Percentiles rank a stretch among this genome's conserved stretches.
phyloP scores from a whole-genome alignment of 257 asterid genomes.

The Solanum pinnatisectum region DNA sequence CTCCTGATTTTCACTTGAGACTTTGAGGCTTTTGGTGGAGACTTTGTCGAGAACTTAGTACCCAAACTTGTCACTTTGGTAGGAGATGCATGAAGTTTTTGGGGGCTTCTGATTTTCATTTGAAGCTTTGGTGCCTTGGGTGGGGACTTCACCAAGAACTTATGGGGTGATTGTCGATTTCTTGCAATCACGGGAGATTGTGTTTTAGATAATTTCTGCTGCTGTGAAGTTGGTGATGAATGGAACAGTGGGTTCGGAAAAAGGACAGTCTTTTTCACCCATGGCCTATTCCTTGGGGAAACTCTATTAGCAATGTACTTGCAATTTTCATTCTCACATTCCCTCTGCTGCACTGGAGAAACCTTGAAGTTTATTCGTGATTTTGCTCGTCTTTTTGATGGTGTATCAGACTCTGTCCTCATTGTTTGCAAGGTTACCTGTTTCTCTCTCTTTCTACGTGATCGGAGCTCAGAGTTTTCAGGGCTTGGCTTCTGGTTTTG shows the following conservation, averaged over 20 bases:
- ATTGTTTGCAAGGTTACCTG: slow-evolving; percentile 27
- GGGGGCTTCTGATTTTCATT: slow-evolving; percentile 40
- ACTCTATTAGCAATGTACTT: slow-evolving; percentile 65
- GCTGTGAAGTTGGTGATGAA: slow-evolving; percentile 45
- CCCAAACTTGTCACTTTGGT: slow-evolving; percentile 2
- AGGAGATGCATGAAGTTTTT: slow-evolving; percentile 27
- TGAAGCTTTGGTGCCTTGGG: slow-evolving; percentile 23
- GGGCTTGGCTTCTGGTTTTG: slow-evolving; percentile 23
- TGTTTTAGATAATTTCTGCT: slow-evolving; percentile 41
- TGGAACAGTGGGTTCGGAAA: slow-evolving; percentile 79
- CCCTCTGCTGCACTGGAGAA: slow-evolving; percentile 31
- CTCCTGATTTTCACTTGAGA: slow-evolving; percentile 45
- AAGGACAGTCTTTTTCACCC: slow-evolving; percentile 76
- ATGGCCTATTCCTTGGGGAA: slow-evolving; percentile 76
- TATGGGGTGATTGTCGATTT: slow-evolving; percentile 52
- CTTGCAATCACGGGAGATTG: slow-evolving; percentile 50
- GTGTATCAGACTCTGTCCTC: slow-evolving; percentile 29
- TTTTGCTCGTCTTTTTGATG: slow-evolving; percentile 43
- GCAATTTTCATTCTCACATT: slow-evolving; percentile 55
- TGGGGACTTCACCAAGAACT: slow-evolving; percentile 77
- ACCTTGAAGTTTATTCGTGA: slow-evolving; percentile 77
- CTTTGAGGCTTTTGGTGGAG: slow-evolving; percentile 36
- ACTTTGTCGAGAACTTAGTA: slow-evolving; percentile 60
- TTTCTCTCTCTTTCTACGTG: slow-evolving; percentile 65
- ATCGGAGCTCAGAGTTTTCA: slow-evolving; percentile 34